phyloP scores from a whole-genome alignment of 2,329 filamentous ascomycete species.

The Hymenoscyphus linearis region DNA sequence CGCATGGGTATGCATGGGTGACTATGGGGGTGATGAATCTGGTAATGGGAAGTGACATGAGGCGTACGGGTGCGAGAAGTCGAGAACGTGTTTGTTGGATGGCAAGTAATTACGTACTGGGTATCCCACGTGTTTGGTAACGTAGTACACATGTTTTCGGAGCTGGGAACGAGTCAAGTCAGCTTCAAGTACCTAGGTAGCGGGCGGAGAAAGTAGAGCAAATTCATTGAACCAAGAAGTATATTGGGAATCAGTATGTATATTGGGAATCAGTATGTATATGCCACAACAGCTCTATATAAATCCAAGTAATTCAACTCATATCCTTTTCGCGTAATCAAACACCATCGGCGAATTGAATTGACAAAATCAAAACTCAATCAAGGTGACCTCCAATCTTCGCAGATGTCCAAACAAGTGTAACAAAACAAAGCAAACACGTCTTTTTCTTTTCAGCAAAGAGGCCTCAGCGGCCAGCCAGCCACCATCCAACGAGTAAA shows the following conservation, averaged over 20 bases:
- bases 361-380: neutral
- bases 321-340: neutral
- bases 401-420: neutral
- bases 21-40: too few species aligned
- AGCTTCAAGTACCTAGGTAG: too few species aligned
- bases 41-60: neutral
- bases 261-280: neutral
- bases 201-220: too few species aligned
- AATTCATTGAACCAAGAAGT: neutral
- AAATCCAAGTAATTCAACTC: neutral
- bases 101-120: neutral
- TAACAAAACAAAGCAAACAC: neutral
- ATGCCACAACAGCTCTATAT: neutral
- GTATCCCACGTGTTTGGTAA: neutral
- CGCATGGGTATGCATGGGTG: neutral
- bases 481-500: neutral
- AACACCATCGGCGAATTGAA: neutral
- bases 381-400: slow-evolving; percentile 2
- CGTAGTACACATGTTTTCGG: neutral
- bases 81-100: neutral
- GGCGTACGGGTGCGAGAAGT: neutral
- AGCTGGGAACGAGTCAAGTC: neutral
- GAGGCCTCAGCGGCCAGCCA: neutral
- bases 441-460: neutral
- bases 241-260: neutral